These are phyloP conservation scores for Eucalyptus marginata DNA, from an alignment of 345 rosid species.

Conservation along the genomic window DNA sequence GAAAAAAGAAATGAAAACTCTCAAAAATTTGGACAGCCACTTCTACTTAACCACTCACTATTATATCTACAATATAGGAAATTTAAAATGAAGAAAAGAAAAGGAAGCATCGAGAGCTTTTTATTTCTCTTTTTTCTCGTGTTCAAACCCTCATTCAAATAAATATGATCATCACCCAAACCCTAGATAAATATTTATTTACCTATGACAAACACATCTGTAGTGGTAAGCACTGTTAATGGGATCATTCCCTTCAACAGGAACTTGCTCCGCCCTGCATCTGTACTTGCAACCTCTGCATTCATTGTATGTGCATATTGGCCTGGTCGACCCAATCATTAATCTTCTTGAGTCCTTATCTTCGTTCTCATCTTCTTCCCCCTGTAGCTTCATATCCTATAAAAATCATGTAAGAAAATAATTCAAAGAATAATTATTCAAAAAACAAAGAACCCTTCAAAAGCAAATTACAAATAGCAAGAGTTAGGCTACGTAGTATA, in stretches of 20 bases:
- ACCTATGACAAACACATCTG: slow-evolving; percentile 83
- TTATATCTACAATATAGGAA: neutral
- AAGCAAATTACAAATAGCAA: neutral
- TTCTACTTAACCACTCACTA: neutral
- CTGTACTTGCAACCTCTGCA: slow-evolving; percentile 92
- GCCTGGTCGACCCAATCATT: slow-evolving; percentile 91
- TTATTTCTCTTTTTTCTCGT: neutral
- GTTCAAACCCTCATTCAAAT: neutral
- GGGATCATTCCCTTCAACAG: slow-evolving; percentile 91
- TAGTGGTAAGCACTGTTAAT: slow-evolving; percentile 83
- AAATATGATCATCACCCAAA: neutral
- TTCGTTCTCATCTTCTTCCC: slow-evolving; percentile 4
- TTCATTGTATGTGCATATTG: slow-evolving; percentile 84
- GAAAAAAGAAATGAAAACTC: neutral
- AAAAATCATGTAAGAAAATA: neutral
- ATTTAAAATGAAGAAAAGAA: neutral
- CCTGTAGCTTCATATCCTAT: slow-evolving; percentile 3
- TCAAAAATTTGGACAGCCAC: neutral
- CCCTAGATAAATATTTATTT: neutral
- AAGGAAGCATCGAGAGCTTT: neutral
- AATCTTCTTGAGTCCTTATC: slow-evolving; percentile 33
- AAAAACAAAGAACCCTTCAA: neutral
- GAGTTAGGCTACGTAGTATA: neutral
- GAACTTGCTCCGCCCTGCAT: slow-evolving; percentile 95
- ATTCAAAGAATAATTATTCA: neutral